These are phyloP conservation scores for Cucurbita argyrosperma DNA, from an alignment of 306 rosid genomes.

Conservation along the genomic window DNA sequence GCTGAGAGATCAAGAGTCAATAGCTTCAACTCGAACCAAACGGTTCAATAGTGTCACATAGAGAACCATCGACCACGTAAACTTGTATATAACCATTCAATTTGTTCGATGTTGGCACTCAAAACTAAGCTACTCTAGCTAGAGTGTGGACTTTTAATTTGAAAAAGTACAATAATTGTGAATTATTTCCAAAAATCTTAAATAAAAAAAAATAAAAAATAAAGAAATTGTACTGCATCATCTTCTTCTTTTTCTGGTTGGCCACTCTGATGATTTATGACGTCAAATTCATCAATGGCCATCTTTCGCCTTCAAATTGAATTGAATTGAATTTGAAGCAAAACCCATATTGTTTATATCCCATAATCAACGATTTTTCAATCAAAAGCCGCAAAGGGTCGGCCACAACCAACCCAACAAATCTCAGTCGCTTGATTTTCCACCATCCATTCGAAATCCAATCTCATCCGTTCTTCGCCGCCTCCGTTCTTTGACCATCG, in stretches of 20 bases:
- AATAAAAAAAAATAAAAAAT: neutral
- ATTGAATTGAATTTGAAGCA: neutral
- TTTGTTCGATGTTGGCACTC: too few relatives aligned
- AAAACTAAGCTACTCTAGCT: too few relatives aligned
- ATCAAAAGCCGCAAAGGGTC: neutral
- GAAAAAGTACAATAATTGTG: neutral
- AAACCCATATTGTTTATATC: neutral
- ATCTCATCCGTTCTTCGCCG: neutral
- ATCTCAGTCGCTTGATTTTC: neutral
- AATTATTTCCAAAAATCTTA: neutral
- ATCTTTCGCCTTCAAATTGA: neutral
- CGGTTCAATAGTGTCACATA: too few relatives aligned
- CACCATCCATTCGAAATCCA: neutral
- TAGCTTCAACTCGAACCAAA: too few relatives aligned
- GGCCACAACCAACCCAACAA: neutral
- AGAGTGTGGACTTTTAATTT: too few relatives aligned
- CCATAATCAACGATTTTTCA: neutral
- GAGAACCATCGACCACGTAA: too few relatives aligned
- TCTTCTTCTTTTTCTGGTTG: neutral
- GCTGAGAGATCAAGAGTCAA: too few relatives aligned
- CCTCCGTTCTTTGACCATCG: neutral
- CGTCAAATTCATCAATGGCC: neutral
- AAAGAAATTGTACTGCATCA: neutral
- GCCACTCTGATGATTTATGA: neutral
- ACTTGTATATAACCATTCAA: too few relatives aligned